These are phyloP conservation scores for Coemansia pectinata DNA, from an alignment of 192 early-diverging fungal genomes.

Conservation along the genomic window DNA sequence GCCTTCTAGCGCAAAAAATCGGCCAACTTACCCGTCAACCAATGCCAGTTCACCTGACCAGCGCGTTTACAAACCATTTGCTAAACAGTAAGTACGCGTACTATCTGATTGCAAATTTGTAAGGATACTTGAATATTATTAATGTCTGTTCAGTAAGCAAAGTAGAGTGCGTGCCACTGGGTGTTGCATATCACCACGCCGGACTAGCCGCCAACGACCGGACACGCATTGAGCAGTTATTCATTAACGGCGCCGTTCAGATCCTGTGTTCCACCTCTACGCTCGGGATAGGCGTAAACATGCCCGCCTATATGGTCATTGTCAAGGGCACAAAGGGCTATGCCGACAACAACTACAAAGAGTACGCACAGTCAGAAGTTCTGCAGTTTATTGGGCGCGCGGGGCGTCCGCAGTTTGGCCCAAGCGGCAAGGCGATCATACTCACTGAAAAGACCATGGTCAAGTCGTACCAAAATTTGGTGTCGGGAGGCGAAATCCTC, in stretches of 20 bases:
- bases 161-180: constrained; percentile 58
- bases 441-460: constrained; percentile 54
- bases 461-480: constrained; percentile 58
- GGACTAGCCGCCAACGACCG: constrained; percentile 55
- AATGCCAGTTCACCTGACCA: constrained; percentile 16
- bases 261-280: constrained; percentile 75
- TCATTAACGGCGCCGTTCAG: constrained; percentile 51
- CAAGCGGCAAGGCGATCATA: constrained; percentile 65
- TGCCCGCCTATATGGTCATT: constrained; percentile 73
- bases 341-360: constrained; percentile 44
- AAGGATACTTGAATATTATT: not conserved
- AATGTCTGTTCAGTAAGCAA: not conserved
- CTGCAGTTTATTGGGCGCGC: constrained; percentile 79
- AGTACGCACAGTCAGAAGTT: constrained; percentile 65
- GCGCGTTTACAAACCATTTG: constrained; percentile 28
- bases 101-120: not conserved
- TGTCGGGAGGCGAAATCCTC: constrained; percentile 60
- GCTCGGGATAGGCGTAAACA: constrained; percentile 75
- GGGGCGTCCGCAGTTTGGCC: constrained; percentile 73
- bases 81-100: constrained; percentile 21
- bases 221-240: constrained; percentile 57
- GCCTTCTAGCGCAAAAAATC: constrained; percentile 28
- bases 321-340: constrained; percentile 65
- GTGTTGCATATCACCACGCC: constrained; percentile 71
- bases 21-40: constrained; percentile 11